phyloP scores from a whole-genome alignment of 2,329 filamentous ascomycete genomes.

The Colletotrichum tropicicola region DNA sequence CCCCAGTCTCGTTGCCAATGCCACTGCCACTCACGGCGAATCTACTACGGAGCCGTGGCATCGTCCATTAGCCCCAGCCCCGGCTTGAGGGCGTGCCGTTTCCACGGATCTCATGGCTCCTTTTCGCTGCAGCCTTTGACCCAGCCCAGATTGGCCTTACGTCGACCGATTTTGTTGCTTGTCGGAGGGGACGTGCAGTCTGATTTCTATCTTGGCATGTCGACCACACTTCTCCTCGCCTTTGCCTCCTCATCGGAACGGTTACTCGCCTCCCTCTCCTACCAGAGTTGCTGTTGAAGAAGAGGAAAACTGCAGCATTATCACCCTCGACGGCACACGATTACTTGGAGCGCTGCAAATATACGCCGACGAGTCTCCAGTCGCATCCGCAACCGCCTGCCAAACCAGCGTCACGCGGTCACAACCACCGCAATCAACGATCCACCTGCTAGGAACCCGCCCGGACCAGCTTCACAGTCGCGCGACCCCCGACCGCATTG shows the following conservation, averaged over 20 bases:
- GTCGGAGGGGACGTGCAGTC: slow-evolving; percentile 3
- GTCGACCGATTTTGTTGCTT: slow-evolving; percentile 19
- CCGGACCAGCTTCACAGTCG: background rate
- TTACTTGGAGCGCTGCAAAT: too few relatives aligned
- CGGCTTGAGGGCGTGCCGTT: background rate
- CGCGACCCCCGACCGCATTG: background rate
- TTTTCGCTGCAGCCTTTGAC: background rate
- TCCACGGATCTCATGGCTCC: too few relatives aligned
- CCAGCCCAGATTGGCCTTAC: slow-evolving; percentile 15
- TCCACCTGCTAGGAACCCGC: background rate
- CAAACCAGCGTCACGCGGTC: background rate
- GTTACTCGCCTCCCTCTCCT: background rate
- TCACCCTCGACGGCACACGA: background rate
- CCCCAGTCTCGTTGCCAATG: background rate
- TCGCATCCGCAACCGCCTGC: background rate
- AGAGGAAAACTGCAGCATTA: background rate
- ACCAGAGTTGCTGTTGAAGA: too few relatives aligned
- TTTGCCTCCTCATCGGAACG: background rate
- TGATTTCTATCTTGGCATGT: background rate
- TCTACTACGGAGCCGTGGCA: too few relatives aligned
- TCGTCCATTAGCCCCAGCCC: too few relatives aligned
- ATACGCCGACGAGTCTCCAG: background rate
- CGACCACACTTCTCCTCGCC: background rate
- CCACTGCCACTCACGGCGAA: background rate
- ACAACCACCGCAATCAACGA: background rate